phyloP scores from a whole-genome alignment of 176 grass and related monocot species.

The Alopecurus myosuroides region DNA sequence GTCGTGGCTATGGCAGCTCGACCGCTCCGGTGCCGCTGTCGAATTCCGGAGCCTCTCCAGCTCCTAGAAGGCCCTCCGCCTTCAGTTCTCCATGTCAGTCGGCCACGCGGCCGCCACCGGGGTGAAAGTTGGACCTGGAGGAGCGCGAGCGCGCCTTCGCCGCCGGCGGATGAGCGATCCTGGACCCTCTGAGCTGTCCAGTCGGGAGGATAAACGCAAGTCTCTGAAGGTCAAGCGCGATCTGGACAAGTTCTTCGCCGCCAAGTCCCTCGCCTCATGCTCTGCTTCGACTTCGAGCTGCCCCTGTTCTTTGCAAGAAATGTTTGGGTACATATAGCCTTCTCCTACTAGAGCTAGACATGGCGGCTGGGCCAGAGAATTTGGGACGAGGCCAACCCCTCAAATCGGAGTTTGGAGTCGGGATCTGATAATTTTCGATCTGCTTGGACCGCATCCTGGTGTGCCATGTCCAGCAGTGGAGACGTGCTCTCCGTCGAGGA shows the following conservation, averaged over 20 bases:
- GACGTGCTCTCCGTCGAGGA: no score
- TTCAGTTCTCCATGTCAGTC: no score
- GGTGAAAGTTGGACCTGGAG: constrained; percentile 60
- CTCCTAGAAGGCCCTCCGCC: constrained; percentile 64
- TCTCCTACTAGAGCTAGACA: no score
- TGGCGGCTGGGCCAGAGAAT: no score
- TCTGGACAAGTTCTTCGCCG: constrained; percentile 28
- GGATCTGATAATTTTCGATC: no score
- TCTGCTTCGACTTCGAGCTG: constrained; percentile 30
- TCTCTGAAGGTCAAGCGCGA: constrained; percentile 47
- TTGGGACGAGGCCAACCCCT: no score
- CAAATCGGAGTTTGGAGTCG: no score
- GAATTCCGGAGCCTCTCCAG: constrained; percentile 69
- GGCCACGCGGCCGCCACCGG: constrained; percentile 23
- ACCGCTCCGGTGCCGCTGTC: constrained; percentile 67
- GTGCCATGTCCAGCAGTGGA: no score
- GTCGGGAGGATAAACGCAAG: constrained; percentile 32
- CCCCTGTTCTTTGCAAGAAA: no score
- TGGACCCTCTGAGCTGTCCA: constrained; percentile 29
- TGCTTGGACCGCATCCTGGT: no score
- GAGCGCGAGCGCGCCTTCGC: constrained; percentile 66
- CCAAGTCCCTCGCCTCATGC: not conserved
- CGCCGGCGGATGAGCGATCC: not conserved
- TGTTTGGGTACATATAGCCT: no score
- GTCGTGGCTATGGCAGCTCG: constrained; percentile 60